phyloP scores from a whole-genome alignment of 306 rosid genomes.

The Carpinus viminea region DNA sequence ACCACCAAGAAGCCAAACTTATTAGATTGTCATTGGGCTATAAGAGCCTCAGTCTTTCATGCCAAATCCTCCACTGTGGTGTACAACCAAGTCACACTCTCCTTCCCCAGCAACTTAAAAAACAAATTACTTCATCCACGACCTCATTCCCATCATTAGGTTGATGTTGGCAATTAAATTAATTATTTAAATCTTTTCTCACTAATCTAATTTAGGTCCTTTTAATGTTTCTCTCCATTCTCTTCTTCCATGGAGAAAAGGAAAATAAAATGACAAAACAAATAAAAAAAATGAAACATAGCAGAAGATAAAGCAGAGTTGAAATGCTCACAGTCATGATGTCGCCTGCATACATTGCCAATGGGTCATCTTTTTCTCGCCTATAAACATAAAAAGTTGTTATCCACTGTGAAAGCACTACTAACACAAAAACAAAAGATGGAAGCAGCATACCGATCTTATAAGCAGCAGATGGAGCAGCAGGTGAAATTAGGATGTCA shows the following conservation, averaged over 20 bases:
- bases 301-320: conserved; percentile 4
- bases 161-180: not conserved
- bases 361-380: conserved; percentile 90
- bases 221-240: not conserved
- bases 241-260: not conserved
- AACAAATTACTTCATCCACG: not conserved
- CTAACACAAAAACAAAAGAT: conserved; percentile 15
- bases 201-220: not conserved
- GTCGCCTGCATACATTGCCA: conserved; percentile 97
- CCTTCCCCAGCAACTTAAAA: not conserved
- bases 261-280: not conserved
- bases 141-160: conserved; percentile 5
- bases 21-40: too few species aligned
- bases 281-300: not conserved
- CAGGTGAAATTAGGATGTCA: conserved; percentile 94
- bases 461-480: conserved; percentile 93
- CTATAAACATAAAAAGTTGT: conserved; percentile 42
- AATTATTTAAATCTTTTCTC: not conserved
- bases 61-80: too few species aligned
- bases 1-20: too few species aligned
- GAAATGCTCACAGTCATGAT: conserved; percentile 90
- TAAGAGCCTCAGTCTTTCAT: too few species aligned
- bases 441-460: conserved; percentile 64
- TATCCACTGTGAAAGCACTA: conserved; percentile 14
- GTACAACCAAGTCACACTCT: too few species aligned